phyloP scores from a whole-genome alignment of 75 land plant species.

The Sequoiadendron giganteum region DNA sequence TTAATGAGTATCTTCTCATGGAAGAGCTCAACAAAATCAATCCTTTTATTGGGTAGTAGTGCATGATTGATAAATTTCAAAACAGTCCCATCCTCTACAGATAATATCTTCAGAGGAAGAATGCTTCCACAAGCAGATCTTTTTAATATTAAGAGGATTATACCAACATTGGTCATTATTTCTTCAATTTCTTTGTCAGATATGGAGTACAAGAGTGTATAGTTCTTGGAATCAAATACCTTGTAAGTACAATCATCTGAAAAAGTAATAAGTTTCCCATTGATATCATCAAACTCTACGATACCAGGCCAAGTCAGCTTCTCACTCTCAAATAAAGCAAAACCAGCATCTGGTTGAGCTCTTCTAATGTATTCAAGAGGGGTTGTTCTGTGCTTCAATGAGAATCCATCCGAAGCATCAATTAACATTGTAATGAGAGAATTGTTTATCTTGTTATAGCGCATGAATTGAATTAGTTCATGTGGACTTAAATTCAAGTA shows the following conservation, averaged over 20 bases:
- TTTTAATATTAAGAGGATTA: slow-evolving; percentile 62
- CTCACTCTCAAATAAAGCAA: slow-evolving; percentile 55
- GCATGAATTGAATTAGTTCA: too few species aligned
- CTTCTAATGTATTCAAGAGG: slow-evolving; percentile 52
- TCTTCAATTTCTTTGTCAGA: slow-evolving; percentile 86
- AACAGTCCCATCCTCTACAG: too few species aligned
- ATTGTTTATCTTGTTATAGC: too few species aligned
- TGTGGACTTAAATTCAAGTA: too few species aligned
- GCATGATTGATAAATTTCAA: too few species aligned
- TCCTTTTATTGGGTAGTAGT: too few species aligned
- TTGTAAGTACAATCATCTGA: slow-evolving; percentile 51
- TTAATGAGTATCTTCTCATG: too few species aligned
- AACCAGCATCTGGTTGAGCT: slow-evolving; percentile 90
- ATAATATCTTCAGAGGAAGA: slow-evolving; percentile 46
- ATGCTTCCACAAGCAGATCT: slow-evolving; percentile 26
- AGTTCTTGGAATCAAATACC: too few species aligned
- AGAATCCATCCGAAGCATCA: too few species aligned
- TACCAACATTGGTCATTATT: slow-evolving; percentile 42
- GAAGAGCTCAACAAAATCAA: too few species aligned
- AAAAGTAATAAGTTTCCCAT: slow-evolving; percentile 93
- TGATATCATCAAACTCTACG: slow-evolving; percentile 99
- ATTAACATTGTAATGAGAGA: too few species aligned
- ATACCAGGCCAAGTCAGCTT: slow-evolving; percentile 83
- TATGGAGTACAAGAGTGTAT: slow-evolving; percentile 77
- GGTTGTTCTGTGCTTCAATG: too few species aligned